Percentiles rank a stretch among this genome's conserved stretches.
phyloP scores from a whole-genome alignment of 2,329 filamentous ascomycete genomes.

The Colletotrichum liriopes region DNA sequence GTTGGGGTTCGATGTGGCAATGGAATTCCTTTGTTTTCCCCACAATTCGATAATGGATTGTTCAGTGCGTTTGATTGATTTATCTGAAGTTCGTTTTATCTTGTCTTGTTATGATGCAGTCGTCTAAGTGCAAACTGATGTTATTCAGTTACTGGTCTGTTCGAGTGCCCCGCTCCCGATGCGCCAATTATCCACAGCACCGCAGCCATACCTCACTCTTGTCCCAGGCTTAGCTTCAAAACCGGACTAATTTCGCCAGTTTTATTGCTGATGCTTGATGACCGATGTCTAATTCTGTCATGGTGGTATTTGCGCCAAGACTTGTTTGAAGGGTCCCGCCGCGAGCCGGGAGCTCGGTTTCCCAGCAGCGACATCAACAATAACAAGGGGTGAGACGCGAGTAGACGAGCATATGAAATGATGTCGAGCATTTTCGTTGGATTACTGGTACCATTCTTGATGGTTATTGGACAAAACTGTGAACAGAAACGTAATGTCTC shows the following conservation, averaged over 20 bases:
- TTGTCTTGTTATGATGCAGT: background rate
- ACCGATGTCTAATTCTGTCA: background rate
- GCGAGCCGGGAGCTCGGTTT: background rate
- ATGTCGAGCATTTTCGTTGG: background rate
- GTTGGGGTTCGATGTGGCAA: too few species aligned
- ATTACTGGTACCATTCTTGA: too few species aligned
- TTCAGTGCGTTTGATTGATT: too few species aligned
- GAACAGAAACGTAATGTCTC: slow-evolving; percentile 20
- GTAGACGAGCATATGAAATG: background rate
- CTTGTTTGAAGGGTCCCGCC: background rate
- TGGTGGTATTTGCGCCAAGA: background rate
- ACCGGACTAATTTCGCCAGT: background rate
- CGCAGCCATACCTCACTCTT: too few species aligned
- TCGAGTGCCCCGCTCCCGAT: too few species aligned
- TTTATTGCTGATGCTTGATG: background rate
- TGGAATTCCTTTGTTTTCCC: background rate
- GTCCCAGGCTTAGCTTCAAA: too few species aligned
- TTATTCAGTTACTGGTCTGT: background rate
- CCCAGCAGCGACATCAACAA: slow-evolving; percentile 7
- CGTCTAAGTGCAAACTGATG: background rate
- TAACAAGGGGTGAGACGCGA: background rate
- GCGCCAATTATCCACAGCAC: too few species aligned
- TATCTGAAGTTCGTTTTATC: background rate
- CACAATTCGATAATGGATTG: too few species aligned
- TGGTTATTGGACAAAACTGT: background rate